phyloP scores from a whole-genome alignment of 2,329 filamentous ascomycete species.

The Elsinoe necatrix region DNA sequence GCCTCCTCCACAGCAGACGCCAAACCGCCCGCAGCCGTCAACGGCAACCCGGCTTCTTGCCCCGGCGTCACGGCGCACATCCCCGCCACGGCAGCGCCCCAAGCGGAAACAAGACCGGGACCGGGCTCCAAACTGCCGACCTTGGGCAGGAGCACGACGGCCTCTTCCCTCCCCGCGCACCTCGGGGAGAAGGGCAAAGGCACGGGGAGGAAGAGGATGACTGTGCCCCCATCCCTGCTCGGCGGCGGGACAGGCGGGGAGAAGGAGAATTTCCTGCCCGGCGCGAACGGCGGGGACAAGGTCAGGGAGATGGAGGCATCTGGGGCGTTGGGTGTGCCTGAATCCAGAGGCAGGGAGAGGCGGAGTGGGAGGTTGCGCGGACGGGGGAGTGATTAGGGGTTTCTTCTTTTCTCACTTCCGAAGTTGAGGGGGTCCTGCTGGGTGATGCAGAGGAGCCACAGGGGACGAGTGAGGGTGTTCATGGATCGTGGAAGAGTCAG shows the following conservation, averaged over 20 bases:
- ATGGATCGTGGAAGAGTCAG: too few species aligned
- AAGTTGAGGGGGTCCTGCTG: neutral
- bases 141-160: neutral
- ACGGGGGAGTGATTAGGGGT: neutral
- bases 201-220: conserved; percentile 1
- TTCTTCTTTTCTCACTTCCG: neutral
- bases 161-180: neutral
- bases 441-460: too few species aligned
- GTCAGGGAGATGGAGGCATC: neutral
- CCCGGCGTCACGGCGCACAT: neutral
- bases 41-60: too few species aligned
- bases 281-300: neutral
- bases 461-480: neutral
- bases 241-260: neutral
- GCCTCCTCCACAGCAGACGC: neutral
- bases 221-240: neutral
- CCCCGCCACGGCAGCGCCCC: neutral
- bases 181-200: neutral
- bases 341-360: neutral
- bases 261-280: conserved; percentile 9
- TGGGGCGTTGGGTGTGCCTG: neutral
- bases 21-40: too few species aligned
- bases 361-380: conserved; percentile 13
- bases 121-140: neutral
- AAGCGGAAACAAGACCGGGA: neutral